Evolutionary conservation across 257 asterid genomes (phyloP).

Genomic region (Jaltomata sinuosa): DNA sequence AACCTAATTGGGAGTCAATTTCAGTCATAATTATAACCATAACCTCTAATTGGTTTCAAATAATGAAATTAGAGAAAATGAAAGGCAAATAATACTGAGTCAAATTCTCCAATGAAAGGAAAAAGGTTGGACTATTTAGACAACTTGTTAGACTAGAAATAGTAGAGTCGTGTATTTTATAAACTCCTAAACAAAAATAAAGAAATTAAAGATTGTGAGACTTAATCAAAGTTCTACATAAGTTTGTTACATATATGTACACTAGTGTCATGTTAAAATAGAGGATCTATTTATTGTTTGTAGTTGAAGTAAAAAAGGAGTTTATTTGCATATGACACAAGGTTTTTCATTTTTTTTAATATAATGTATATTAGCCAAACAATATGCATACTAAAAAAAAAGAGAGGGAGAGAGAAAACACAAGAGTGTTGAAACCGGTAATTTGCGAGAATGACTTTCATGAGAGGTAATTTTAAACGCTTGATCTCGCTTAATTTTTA

Average conservation of each 20-base stretch:
- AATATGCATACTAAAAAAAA: no score
- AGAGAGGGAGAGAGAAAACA: no score
- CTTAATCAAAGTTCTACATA: not conserved
- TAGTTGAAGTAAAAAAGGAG: no score
- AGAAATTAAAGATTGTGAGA: not conserved
- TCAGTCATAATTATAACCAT: not conserved
- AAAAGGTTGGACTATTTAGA: not conserved
- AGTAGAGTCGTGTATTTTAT: not conserved
- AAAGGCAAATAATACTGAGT: not conserved
- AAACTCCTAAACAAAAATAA: not conserved
- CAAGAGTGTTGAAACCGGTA: no score
- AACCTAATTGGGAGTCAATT: not conserved
- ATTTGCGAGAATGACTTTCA: no score
- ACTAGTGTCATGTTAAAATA: not conserved
- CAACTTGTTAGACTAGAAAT: not conserved
- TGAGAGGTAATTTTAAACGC: no score
- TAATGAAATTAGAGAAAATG: not conserved
- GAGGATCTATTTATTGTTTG: not conserved
- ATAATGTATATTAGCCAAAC: no score
- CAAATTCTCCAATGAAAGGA: not conserved
- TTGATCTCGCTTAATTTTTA: no score
- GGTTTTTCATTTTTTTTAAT: no score
- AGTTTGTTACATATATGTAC: not conserved
- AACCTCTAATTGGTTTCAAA: not conserved
- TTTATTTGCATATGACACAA: no score